Evolutionary conservation across 345 rosid genomes (phyloP).

Genomic region (Trapa bicornis): DNA sequence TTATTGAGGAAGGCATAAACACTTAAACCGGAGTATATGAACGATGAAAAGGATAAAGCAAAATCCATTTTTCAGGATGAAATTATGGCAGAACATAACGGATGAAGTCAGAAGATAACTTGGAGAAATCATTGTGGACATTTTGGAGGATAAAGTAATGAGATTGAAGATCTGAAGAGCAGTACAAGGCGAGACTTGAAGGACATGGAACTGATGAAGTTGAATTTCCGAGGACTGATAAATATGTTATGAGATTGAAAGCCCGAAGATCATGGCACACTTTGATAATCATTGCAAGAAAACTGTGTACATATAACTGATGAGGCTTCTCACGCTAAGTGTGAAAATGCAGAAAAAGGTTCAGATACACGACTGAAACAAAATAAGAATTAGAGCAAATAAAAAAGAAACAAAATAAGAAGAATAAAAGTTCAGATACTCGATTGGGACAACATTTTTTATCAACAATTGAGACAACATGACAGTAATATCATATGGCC

Average conservation of each 20-base stretch:
- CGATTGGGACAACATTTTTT: too few species aligned
- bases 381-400: background rate
- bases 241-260: background rate
- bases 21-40: background rate
- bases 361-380: background rate
- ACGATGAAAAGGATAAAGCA: background rate
- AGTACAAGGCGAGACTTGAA: too few species aligned
- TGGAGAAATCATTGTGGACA: background rate
- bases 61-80: background rate
- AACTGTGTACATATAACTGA: background rate
- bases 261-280: background rate
- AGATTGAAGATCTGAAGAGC: background rate
- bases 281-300: background rate
- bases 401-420: background rate
- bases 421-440: background rate
- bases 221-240: too few species aligned
- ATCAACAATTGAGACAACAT: background rate
- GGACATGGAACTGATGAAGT: too few species aligned
- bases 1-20: background rate
- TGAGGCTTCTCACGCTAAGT: background rate
- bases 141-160: background rate
- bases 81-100: background rate
- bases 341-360: background rate
- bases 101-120: slow-evolving; percentile 1
- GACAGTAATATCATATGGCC: too few species aligned